These are phyloP conservation scores for Tetrapisispora nanseiensis DNA, from an alignment of 805 yeast genomes.

Conservation along the genomic window DNA sequence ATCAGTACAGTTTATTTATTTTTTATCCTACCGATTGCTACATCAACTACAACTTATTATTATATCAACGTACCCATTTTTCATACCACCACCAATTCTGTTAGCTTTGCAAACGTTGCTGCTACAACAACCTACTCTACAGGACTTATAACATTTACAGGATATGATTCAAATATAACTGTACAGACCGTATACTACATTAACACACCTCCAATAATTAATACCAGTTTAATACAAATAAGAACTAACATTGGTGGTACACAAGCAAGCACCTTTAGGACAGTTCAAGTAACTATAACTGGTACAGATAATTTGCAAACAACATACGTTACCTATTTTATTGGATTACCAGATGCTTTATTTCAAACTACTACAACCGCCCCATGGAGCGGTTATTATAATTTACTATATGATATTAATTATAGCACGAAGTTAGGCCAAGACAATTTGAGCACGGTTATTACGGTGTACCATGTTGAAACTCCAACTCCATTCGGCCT, in stretches of 20 bases:
- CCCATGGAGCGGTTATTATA: background rate
- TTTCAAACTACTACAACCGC: background rate
- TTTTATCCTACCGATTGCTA: background rate
- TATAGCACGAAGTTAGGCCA: background rate
- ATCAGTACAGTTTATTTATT: too few species aligned
- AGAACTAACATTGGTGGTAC: background rate
- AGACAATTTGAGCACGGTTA: background rate
- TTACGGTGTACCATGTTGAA: conserved; percentile 7
- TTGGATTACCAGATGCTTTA: background rate
- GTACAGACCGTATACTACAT: background rate
- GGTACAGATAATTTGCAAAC: too few species aligned
- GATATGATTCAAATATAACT: too few species aligned
- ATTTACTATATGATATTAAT: conserved; percentile 3
- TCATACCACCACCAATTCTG: background rate
- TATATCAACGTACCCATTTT: background rate
- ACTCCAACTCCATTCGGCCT: conserved; percentile 2
- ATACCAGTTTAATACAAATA: background rate
- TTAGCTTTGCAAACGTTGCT: conserved; percentile 1
- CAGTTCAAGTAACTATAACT: background rate
- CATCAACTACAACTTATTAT: conserved; percentile 1
- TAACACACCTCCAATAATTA: background rate
- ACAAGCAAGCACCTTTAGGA: background rate
- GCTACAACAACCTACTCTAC: background rate
- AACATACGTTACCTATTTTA: background rate
- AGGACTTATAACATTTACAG: background rate